Evolutionary conservation across 1,284 basidiomycete species (phyloP), one percentile per base, ranked within the genome.

Genomic region (Cystobasidiaceae sp.): DNA sequence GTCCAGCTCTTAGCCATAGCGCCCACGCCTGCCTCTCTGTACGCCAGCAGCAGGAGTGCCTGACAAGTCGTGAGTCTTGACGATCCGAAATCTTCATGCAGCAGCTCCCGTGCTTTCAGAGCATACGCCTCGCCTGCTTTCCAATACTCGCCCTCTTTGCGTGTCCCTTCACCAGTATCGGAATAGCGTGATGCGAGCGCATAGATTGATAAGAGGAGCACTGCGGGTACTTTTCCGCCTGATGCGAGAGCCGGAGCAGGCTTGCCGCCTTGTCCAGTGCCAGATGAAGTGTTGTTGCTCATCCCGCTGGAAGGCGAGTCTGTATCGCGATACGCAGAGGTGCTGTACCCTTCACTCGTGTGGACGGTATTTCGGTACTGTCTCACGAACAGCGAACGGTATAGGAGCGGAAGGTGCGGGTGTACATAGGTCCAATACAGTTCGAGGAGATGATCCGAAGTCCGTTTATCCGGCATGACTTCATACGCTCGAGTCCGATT

Each of bases 1-100:
- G 85, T 81, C 90, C 90, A 92, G 33, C 88, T 86, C 76, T 87
- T 84, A 8, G 86, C 85, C 90, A 90, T 92, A 15, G 87, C 86
- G 25, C 90, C 90, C 65, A 90, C 87, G 1, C 89, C 89, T 32
- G 90, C 83, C 77, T 92, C 89, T 19, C 89, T 81, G 74, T 88
- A 90, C 7, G 86, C 86, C 77, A 91, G 82, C 25, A 92, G 80
- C 4, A 92, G 79, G 25, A 92, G 77, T 6, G 89, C 85, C 74
- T 90, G 89, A 57, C 85, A 85, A 0, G 86, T 89, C 23, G 84
- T 82, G 8, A 87, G 81, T 15, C 84, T 77, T 79, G 77, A 85
- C 19, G 82, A 82, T 0, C 86, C 82, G 70, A 88, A 88, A 3
- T 83, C 81, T 58, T 78, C 78, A 88, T 88, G 84, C 13, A 91